These are phyloP conservation scores for Russula earlei DNA, from an alignment of 768 basidiomycete species.

Conservation along the genomic window DNA sequence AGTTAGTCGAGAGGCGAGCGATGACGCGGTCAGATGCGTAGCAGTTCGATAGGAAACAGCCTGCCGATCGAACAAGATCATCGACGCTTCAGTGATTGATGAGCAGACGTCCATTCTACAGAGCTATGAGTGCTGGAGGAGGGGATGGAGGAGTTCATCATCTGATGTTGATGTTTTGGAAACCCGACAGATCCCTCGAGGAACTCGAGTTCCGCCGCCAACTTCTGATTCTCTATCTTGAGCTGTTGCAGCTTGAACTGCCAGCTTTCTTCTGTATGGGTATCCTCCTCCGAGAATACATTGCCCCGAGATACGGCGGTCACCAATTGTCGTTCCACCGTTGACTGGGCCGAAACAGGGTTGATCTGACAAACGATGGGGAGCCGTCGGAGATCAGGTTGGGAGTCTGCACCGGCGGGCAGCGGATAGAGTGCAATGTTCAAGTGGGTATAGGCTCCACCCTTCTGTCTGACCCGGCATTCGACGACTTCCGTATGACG, in stretches of 20 bases:
- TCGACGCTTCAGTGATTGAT: slow-evolving; percentile 11
- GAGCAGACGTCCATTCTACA: slow-evolving; percentile 10
- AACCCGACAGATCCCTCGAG: slow-evolving; percentile 27
- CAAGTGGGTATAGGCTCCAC: slow-evolving; percentile 5
- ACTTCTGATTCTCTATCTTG: slow-evolving; percentile 55
- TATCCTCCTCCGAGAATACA: slow-evolving; percentile 67
- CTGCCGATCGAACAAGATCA: not conserved
- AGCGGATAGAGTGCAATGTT: slow-evolving; percentile 16
- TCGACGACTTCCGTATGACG: slow-evolving; percentile 12
- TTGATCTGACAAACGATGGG: slow-evolving; percentile 25
- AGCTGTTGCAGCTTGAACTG: slow-evolving; percentile 89
- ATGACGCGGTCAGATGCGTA: slow-evolving; percentile 5
- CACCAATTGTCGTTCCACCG: slow-evolving; percentile 8
- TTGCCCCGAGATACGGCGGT: slow-evolving; percentile 28
- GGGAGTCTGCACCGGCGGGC: slow-evolving; percentile 8
- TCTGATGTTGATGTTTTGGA: slow-evolving; percentile 8
- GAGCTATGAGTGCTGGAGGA: not conserved
- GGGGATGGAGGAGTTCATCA: not conserved
- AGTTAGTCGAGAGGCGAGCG: slow-evolving; percentile 7
- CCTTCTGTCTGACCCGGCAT: slow-evolving; percentile 6
- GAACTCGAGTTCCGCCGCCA: slow-evolving; percentile 47
- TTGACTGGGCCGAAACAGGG: slow-evolving; percentile 11
- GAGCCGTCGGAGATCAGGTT: slow-evolving; percentile 5
- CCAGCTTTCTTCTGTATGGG: slow-evolving; percentile 68
- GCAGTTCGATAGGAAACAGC: not conserved